Percentiles rank a stretch among this genome's conserved stretches.
These are phyloP conservation scores for Nadsonia fulvescens DNA, from an alignment of 805 yeast species.

Conservation along the genomic window DNA sequence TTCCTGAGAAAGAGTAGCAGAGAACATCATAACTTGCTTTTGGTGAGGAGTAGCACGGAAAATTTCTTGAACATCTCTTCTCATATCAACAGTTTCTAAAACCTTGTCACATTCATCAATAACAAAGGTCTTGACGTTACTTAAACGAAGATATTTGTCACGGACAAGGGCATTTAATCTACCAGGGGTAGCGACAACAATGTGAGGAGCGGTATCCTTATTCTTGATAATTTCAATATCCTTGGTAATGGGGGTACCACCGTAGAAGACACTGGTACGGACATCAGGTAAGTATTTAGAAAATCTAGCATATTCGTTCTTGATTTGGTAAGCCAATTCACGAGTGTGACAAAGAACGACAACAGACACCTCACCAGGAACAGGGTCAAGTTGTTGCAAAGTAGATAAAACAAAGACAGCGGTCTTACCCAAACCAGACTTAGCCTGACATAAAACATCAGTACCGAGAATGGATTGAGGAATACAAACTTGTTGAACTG, in stretches of 20 bases:
- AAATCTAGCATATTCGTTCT: constrained; percentile 92
- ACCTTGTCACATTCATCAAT: constrained; percentile 98
- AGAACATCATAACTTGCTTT: constrained; percentile 98
- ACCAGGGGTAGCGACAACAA: constrained; percentile 96
- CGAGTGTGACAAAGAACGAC: constrained; percentile 95
- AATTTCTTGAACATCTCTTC: constrained; percentile 96
- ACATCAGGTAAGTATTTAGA: constrained; percentile 98
- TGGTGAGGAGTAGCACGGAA: constrained; percentile 96
- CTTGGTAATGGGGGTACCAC: constrained; percentile 75
- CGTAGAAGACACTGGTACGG: constrained; percentile 89
- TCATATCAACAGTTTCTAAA: constrained; percentile 78
- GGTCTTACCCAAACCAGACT: constrained; percentile 98
- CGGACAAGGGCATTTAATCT: constrained; percentile 86
- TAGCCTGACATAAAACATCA: constrained; percentile 96
- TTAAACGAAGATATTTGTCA: constrained; percentile 73
- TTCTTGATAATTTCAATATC: constrained; percentile 78
- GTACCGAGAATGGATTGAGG: constrained; percentile 97
- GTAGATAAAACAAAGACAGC: constrained; percentile 95
- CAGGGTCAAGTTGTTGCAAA: constrained; percentile 91
- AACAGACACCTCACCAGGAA: constrained; percentile 90
- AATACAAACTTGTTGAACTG: constrained; percentile 94
- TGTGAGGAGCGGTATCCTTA: constrained; percentile 90
- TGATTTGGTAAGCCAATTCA: constrained; percentile 95
- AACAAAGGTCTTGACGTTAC: constrained; percentile 83
- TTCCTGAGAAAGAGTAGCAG: constrained; percentile 87